Conservation (phyloP, 2,329 filamentous ascomycete species). For the Fragosphaeria purpurea region DNA sequence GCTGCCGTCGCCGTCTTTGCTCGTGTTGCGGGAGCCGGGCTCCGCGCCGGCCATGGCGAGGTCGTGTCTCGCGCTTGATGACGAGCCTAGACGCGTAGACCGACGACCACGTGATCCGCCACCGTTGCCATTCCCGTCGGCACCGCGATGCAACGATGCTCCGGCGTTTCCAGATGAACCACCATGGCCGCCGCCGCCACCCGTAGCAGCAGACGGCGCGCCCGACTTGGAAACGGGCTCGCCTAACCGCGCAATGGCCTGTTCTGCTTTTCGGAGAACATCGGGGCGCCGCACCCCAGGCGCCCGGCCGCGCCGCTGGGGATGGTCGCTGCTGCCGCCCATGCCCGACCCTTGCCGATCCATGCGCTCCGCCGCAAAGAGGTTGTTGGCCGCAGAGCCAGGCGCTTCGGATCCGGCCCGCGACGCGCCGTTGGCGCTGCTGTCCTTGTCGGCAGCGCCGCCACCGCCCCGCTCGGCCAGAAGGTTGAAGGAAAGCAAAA, state of each 20-base stretch:
- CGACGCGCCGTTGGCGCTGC: slow-evolving; percentile 1
- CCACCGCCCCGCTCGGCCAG: slow-evolving; percentile 5
- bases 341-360: slow-evolving; percentile 27
- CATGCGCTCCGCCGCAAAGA: slow-evolving; percentile 20
- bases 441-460: slow-evolving; percentile 2
- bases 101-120: slow-evolving; percentile 7
- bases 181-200: slow-evolving; percentile 11
- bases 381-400: slow-evolving; percentile 9
- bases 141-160: not conserved
- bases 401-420: slow-evolving; percentile 15
- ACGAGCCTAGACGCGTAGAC: slow-evolving; percentile 37
- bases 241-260: slow-evolving; percentile 40
- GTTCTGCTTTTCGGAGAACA: slow-evolving; percentile 51
- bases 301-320: slow-evolving; percentile 27
- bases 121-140: not conserved
- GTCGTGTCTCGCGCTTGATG: slow-evolving; percentile 36
- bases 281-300: slow-evolving; percentile 44
- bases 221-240: slow-evolving; percentile 35
- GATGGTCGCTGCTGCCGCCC: slow-evolving; percentile 21
- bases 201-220: not conserved
- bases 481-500: slow-evolving; percentile 12
- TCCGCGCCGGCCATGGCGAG: slow-evolving; percentile 25
- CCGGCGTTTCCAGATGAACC: no score
- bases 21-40: slow-evolving; percentile 13
- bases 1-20: slow-evolving; percentile 28